Evolutionary conservation across 164 flowering plant species (phyloP), one percentile per base, ranked within the genome.

Genomic region (Chimonanthus salicifolius): DNA sequence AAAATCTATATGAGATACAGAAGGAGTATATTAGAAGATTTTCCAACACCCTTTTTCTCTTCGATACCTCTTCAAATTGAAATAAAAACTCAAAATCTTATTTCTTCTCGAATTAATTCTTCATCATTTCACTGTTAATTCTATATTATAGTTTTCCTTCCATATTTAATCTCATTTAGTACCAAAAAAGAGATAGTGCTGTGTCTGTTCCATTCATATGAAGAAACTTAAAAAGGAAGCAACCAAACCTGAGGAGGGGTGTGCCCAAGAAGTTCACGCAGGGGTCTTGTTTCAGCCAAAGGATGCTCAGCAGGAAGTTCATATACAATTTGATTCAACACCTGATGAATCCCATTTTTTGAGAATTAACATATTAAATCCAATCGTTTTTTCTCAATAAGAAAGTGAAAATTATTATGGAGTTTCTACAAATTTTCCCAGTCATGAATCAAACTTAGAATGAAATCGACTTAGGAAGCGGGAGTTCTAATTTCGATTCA

Each of bases 291-390:
- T 46, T 91, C 94, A 71, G 96, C 86, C 69, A 95, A 86, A 83
- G 98, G 98, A 87, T 95, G 99, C 15, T 92, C 98, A 49, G 92
- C 87, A 78, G 99, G 99, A 74, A 95, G 94, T 81, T 90, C 98
- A 81, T 78, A 92, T 7, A 95, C 91, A 77, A 95, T 95, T 82
- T 95, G 97, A 85, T 95, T 93, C 78, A 95, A 67, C 58, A 95
- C 93, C 99, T 95, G 88, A 68, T 82, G 43, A 72, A 8, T 74
- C 20, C 72, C 66, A 73, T 13, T 49, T 18, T 49, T 70, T 64
- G 64, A 7, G 4, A 66, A 3, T 44, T 3, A 15, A 43, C 33
- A 46, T 3, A 66, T 10, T 13, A 43, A 33, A 4, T 51, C 51
- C 7, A 64, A 33, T 2, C 5, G 2, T 33, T 3, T 62, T 43